Evolutionary conservation across 352 stramenopile species (phyloP), one percentile per base, ranked within the genome.

Genomic region (Pythium monospermum): DNA sequence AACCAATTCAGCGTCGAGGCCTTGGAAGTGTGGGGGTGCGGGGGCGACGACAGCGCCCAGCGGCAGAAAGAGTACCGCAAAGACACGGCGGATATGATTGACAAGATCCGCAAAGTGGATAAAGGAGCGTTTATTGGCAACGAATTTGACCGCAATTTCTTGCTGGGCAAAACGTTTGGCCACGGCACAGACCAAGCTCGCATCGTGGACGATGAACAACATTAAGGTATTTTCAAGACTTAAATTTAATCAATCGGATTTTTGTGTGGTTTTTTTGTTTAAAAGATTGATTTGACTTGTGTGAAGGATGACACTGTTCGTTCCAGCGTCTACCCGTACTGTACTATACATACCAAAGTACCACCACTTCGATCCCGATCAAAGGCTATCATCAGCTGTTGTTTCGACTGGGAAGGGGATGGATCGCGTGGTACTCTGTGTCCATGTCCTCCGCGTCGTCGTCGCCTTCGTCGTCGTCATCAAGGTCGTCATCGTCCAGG

Each of bases 121-220:
- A 94, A 94, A 53, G 81, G 81, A 16, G 75, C 90, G 32, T 94
- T 94, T 40, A 45, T 85, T 33, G 81, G 78, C 25, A 94, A 63
- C 48, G 79, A 89, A 33, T 94, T 94, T 46, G 83, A 94, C 56
- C 85, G 83, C 43, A 75, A 87, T 42, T 81, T 92, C 50, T 84
- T 94, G 26, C 43, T 94, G 18, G 63, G 60, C 16, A 90, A 91
- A 46, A 92, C 79, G 10, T 94, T 92, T 54, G 79, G 76, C 8
- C 75, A 90, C 31, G 75, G 79, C 30, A 68, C 66, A 1, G 73
- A 92, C 60, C 71, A 69, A 30, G 73, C 61, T 37, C 76, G 78
- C 16, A 46, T 94, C 32, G 73, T 68, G 1, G 83, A 93, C 39
- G 79, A 93, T 40, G 77, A 90, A 43, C 59, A 69, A 2, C 82